Evolutionary conservation across 352 stramenopile species (phyloP).

Genomic region (Pythium sukuiense): DNA sequence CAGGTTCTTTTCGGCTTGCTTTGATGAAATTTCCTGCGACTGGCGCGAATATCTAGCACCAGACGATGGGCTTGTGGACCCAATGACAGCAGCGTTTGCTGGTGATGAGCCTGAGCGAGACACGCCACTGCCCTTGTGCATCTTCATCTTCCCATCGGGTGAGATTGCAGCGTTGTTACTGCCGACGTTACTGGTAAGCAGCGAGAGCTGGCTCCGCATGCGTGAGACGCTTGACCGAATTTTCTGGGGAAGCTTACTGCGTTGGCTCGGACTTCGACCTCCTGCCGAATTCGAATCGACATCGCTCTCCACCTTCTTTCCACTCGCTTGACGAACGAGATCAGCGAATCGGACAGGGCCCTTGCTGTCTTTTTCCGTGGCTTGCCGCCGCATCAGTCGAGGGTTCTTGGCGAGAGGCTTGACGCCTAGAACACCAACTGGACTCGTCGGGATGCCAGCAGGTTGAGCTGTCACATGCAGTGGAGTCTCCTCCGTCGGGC

Average conservation of each 20-base stretch:
- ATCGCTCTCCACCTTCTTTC: background rate
- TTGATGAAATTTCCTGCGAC: constrained; percentile 36
- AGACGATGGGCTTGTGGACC: background rate
- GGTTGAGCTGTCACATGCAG: background rate
- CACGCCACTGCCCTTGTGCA: background rate
- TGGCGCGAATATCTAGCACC: constrained; percentile 36
- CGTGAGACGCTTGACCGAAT: constrained; percentile 49
- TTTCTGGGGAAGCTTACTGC: constrained; percentile 49
- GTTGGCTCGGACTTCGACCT: background rate
- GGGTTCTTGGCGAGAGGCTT: background rate
- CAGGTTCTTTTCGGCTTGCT: background rate
- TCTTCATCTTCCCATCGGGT: background rate
- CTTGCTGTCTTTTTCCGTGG: constrained; percentile 7
- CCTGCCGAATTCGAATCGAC: background rate
- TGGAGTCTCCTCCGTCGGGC: background rate
- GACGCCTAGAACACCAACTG: background rate
- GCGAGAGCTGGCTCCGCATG: constrained; percentile 46
- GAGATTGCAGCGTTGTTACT: constrained; percentile 22
- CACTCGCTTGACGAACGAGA: constrained; percentile 1
- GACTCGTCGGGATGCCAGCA: background rate
- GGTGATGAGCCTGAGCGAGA: background rate
- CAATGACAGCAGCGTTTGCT: constrained; percentile 12
- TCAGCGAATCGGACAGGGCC: constrained; percentile 14
- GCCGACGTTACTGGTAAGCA: constrained; percentile 20
- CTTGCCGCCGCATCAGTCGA: constrained; percentile 2